phyloP scores from a whole-genome alignment of 768 basidiomycete genomes.

The Coprinopsis strossmayeri region DNA sequence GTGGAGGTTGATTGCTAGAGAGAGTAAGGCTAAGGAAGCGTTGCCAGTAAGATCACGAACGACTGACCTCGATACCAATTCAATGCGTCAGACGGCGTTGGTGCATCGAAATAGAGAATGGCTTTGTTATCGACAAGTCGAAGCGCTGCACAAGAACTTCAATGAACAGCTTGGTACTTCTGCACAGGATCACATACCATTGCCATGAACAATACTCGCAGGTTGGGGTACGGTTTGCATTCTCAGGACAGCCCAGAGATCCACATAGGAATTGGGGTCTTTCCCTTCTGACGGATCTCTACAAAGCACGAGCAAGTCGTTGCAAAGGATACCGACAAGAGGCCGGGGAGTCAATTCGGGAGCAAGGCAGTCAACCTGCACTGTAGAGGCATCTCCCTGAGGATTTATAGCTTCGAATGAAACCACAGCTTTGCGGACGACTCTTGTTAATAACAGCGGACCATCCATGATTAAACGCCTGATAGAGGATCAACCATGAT shows the following conservation, averaged over 20 bases:
- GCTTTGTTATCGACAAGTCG: slow-evolving; percentile 91
- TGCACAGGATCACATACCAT: slow-evolving; percentile 37
- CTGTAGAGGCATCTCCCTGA: slow-evolving; percentile 69
- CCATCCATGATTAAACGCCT: slow-evolving; percentile 95
- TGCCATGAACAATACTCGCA: slow-evolving; percentile 85
- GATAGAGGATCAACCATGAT: slow-evolving; percentile 2
- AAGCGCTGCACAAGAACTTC: slow-evolving; percentile 41
- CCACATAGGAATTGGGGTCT: slow-evolving; percentile 69
- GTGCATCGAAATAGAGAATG: slow-evolving; percentile 83
- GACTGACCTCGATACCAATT: slow-evolving; percentile 84
- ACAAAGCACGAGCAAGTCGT: slow-evolving; percentile 89
- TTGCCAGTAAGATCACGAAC: background rate
- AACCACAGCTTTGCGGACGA: slow-evolving; percentile 79
- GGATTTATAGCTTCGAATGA: slow-evolving; percentile 77
- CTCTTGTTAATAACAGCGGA: slow-evolving; percentile 74
- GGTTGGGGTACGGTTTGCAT: slow-evolving; percentile 93
- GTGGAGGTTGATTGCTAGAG: slow-evolving; percentile 78
- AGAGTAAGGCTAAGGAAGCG: background rate
- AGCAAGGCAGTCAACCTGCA: slow-evolving; percentile 87
- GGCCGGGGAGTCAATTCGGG: slow-evolving; percentile 80
- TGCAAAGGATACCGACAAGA: slow-evolving; percentile 80
- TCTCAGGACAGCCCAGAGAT: slow-evolving; percentile 93
- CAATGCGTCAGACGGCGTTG: slow-evolving; percentile 76
- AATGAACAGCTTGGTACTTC: background rate
- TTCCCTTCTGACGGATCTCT: slow-evolving; percentile 78